Evolutionary conservation across 305 asterid species (phyloP), one percentile per base, ranked within the genome.

Genomic region (Stenogyne calaminthoides): DNA sequence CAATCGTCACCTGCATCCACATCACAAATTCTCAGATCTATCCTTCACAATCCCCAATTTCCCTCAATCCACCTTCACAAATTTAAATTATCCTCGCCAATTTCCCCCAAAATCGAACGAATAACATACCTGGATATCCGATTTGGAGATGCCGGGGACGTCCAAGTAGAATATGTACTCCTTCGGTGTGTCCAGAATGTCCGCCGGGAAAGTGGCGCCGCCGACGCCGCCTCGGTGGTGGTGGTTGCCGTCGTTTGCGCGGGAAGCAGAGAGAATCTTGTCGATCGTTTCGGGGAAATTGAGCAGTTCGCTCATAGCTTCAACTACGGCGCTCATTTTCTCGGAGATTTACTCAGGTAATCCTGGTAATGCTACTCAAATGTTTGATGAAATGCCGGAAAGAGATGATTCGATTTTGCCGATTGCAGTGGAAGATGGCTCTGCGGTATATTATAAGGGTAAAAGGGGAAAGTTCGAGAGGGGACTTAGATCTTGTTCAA

Each of bases 141-240:
- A 88, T 63, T 90, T 92, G 59, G 97, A 80, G 15, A 92, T 78
- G 8, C 98, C 96, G 3, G 98, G 97, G 36, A 92, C 90, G 75
- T 92, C 97, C 81, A 90, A 29, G 81, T 80, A 79, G 83, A 92
- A 90, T 2, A 80, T 19, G 57, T 83, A 88, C 25, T 82, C 91
- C 77, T 80, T 85, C 0, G 89, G 82, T 5, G 87, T 40, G 63
- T 88, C 97, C 61, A 90, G 86, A 60, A 92, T 90, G 77, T 92
- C 98, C 59, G 76, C 91, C 58, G 92, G 94, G 5, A 88, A 72
- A 61, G 20, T 60, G 29, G 67, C 70, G 65, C 51, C 67, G 34
- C 76, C n/a, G n/a, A n/a, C n/a, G n/a, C n/a, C n/a, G n/a, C n/a
- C n/a, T n/a, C n/a, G 69, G 49, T 61, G 67, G 51, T 76, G 74